These are phyloP conservation scores for Aureobasidium sp. DNA, from an alignment of 2,329 filamentous ascomycete species.

Conservation along the genomic window DNA sequence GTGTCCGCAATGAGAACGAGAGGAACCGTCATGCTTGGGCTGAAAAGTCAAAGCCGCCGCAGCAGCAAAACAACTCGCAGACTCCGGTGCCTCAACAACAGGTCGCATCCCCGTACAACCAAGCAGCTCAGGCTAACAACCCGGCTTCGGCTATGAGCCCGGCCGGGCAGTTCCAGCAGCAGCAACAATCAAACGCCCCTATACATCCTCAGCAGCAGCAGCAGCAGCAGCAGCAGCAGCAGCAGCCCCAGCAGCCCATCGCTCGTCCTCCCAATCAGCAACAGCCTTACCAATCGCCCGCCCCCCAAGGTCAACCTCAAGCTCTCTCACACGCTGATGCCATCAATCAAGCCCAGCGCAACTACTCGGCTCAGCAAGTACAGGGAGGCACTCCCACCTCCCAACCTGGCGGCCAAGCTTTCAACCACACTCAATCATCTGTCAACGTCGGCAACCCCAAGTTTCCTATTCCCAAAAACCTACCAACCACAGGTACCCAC, in stretches of 20 bases:
- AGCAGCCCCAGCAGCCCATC: constrained; percentile 15
- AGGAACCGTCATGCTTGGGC: constrained; percentile 14
- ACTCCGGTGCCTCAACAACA: constrained; percentile 18
- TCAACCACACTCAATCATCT: constrained; percentile 19
- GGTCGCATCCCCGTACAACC: constrained; percentile 1
- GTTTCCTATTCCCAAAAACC: constrained; percentile 75
- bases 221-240: constrained; percentile 15
- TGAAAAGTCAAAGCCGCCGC: constrained; percentile 8
- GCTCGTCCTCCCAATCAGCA: constrained; percentile 15
- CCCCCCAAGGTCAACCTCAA: constrained; percentile 22
- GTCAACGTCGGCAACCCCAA: constrained; percentile 48
- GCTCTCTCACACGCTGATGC: constrained; percentile 21
- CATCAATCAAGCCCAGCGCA: constrained; percentile 18
- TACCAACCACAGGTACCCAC: constrained; percentile 61
- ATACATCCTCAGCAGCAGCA: constrained; percentile 15
- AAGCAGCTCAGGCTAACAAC: constrained; percentile 14
- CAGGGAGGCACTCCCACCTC: constrained; percentile 18
- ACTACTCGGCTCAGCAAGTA: constrained; percentile 18
- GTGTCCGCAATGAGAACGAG: constrained; percentile 17
- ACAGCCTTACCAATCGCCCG: constrained; percentile 25
- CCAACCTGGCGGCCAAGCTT: constrained; percentile 18
- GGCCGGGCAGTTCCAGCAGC: constrained; percentile 19
- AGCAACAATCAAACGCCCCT: constrained; percentile 20
- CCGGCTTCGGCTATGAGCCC: constrained; percentile 9
- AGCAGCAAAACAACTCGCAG: constrained; percentile 15